These are phyloP conservation scores for Erysiphe pulchra DNA, from an alignment of 2,329 filamentous ascomycete species.

Conservation along the genomic window DNA sequence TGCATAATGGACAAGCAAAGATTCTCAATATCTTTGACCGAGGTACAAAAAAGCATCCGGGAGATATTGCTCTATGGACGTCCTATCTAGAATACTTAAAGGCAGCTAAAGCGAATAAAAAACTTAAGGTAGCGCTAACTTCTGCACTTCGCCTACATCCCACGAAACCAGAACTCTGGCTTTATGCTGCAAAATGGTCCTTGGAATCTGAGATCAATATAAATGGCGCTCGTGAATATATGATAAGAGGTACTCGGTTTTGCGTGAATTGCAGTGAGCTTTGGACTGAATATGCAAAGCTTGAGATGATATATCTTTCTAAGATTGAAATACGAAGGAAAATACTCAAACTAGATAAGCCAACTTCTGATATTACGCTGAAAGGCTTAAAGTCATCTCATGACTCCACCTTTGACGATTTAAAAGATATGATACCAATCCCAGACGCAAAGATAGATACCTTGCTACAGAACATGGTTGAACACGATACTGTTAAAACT, in stretches of 20 bases:
- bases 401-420: constrained; percentile 6
- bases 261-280: constrained; percentile 48
- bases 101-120: constrained; percentile 37
- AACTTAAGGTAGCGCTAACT: constrained; percentile 37
- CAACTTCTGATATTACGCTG: constrained; percentile 18
- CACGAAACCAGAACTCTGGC: constrained; percentile 60
- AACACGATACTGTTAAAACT: constrained; percentile 26
- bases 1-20: constrained; percentile 50
- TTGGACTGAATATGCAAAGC: constrained; percentile 74
- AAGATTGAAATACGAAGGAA: constrained; percentile 52
- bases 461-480: constrained; percentile 21
- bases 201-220: constrained; percentile 68
- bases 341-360: constrained; percentile 34
- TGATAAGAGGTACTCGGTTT: constrained; percentile 78
- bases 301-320: constrained; percentile 79
- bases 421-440: constrained; percentile 29
- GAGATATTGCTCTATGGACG: constrained; percentile 61
- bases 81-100: constrained; percentile 68
- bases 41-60: constrained; percentile 60
- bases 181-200: constrained; percentile 52
- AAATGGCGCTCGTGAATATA: constrained; percentile 55
- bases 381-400: constrained; percentile 21
- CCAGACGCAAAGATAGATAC: constrained; percentile 20
- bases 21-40: constrained; percentile 80
- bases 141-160: constrained; percentile 66